Base-by-base conservation (phyloP, 1,284 basidiomycete genomes). In the Ceratobasidium sp. region DNA sequence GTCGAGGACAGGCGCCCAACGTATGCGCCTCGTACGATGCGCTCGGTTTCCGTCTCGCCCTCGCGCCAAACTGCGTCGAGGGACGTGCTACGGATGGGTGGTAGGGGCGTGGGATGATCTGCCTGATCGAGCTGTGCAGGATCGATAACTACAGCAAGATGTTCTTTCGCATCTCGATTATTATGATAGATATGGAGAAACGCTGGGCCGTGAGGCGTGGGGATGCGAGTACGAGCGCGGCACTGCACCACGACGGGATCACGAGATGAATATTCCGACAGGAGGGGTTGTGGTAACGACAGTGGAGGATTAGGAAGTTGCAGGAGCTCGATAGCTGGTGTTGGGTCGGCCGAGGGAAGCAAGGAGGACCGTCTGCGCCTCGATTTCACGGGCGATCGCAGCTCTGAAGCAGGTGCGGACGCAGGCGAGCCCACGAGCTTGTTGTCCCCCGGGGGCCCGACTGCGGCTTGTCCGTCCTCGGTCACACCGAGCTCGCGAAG, bases 111-210 rank as follows among this genome's bases (percentile, higher is more conserved):
- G 9, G 86, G 84, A 64, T 84, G 83, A 59, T 88, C 85, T 22
- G 81, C 81, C 1, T 79, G 76, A 48, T 84, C 82, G 39, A 88
- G 83, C 82, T 98, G 96, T 0, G 92, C 92, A 19, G 94, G 88
- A 82, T 99, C 98, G 62, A 97, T 88, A 76, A 99, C 96, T 74
- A 99, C 90, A 0, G 98, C 97, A n/a, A 99, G 88, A 81, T 99
- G 98, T 81, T 99, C 98, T 83, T 99, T 99, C 80, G 79, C 84
- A 83, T 95, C 95, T 75, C 87, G 89, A 80, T 92, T 93, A 81
- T 98, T 98, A 81, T 94, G 91, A 84, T 99, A 99, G 49, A 99
- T 85, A 80, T 99, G 96, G 16, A 98, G 87, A 83, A 98, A 98
- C 41, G 93, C 89, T 24, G 95, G 91, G 29, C 97, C 97, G 80